A percentile compares a stretch with the other conserved stretches of the same genome.
Evolutionary conservation across 1,139 yeast genomes (phyloP).

Genomic region (Suhomyces taliae): DNA sequence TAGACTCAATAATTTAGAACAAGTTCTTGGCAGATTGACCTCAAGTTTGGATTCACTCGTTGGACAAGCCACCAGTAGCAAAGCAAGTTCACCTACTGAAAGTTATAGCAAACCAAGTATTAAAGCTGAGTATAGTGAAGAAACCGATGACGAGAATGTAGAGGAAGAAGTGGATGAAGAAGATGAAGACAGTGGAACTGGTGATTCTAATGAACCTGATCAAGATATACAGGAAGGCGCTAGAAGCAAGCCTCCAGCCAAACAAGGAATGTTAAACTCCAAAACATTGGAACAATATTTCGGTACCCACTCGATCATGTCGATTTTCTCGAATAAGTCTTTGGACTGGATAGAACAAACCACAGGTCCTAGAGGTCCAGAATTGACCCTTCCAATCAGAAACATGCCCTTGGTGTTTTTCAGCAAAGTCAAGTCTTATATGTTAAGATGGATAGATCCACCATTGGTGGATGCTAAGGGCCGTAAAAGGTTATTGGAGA

Average conservation of each 20-base stretch:
- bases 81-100: not conserved
- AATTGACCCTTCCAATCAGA: constrained; percentile 29
- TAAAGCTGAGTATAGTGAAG: not conserved
- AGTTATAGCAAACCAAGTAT: not conserved
- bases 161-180: constrained; percentile 8
- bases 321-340: constrained; percentile 38
- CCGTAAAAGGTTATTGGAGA: constrained; percentile 20
- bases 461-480: constrained; percentile 24
- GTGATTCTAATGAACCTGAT: constrained; percentile 3
- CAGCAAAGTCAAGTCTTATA: constrained; percentile 19
- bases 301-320: constrained; percentile 41
- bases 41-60: constrained; percentile 16
- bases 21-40: constrained; percentile 21
- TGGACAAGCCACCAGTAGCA: not conserved
- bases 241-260: not conserved
- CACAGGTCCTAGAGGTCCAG: constrained; percentile 23
- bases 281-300: constrained; percentile 22
- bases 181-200: constrained; percentile 5
- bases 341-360: constrained; percentile 33
- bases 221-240: not conserved
- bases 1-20: constrained; percentile 25
- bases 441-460: constrained; percentile 38
- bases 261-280: not conserved
- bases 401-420: constrained; percentile 32
- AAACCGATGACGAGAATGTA: constrained; percentile 5